Percentiles rank a stretch among this genome's conserved stretches.
Evolutionary conservation across 2,329 filamentous ascomycete genomes (phyloP).

Genomic region (Huntiella savannae): DNA sequence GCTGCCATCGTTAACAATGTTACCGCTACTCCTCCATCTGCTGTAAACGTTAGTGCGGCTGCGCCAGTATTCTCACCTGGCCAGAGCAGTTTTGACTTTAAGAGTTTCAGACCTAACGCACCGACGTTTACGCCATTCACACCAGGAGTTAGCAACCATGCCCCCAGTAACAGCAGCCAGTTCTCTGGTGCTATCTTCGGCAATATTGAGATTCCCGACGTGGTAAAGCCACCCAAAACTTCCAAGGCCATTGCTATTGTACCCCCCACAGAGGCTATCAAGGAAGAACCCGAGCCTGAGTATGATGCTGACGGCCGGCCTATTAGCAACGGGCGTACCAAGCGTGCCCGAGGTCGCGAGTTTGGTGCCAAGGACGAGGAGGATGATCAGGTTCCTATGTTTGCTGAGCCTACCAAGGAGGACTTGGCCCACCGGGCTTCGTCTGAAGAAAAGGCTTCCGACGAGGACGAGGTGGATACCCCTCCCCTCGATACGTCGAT

Average conservation of each 20-base stretch:
- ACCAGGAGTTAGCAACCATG: constrained; percentile 23
- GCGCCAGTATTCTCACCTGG: constrained; percentile 55
- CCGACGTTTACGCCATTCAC: constrained; percentile 36
- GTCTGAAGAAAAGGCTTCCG: constrained; percentile 15
- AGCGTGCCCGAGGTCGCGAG: constrained; percentile 46
- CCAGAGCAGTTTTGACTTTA: constrained; percentile 48
- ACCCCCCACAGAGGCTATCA: constrained; percentile 29
- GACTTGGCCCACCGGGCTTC: constrained; percentile 13
- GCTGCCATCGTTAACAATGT: constrained; percentile 16
- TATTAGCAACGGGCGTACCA: constrained; percentile 48
- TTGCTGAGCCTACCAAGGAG: constrained; percentile 34
- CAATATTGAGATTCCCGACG: constrained; percentile 46
- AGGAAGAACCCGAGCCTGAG: constrained; percentile 17
- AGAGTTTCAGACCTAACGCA: constrained; percentile 58
- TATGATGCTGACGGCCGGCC: constrained; percentile 35
- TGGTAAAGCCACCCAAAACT: constrained; percentile 46
- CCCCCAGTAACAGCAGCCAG: constrained; percentile 22
- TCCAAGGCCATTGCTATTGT: constrained; percentile 75
- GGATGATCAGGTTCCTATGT: constrained; percentile 55
- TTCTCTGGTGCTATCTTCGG: constrained; percentile 43
- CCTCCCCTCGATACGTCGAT: constrained; percentile 29
- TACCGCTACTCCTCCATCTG: constrained; percentile 16
- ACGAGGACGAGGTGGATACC: constrained; percentile 23
- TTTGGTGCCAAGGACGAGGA: constrained; percentile 27
- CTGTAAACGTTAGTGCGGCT: constrained; percentile 43